phyloP scores from a whole-genome alignment of 305 asterid genomes.

The Solanum hybrid region DNA sequence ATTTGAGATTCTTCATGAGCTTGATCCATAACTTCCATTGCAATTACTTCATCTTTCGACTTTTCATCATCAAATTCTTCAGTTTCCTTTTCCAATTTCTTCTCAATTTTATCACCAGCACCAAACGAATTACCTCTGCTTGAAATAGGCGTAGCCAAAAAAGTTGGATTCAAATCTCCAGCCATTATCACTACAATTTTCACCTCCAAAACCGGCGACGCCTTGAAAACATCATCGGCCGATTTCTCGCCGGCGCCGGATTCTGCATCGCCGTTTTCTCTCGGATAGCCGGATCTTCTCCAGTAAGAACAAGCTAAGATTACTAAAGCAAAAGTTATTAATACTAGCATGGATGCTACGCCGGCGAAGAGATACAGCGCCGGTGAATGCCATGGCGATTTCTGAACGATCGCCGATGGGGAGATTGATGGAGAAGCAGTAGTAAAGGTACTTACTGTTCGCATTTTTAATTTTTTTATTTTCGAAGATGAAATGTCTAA shows the following conservation, averaged over 20 bases:
- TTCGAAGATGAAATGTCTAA: not conserved
- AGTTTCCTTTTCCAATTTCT: constrained; percentile 3
- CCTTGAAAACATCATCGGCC: constrained; percentile 12
- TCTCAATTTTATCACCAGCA: constrained; percentile 6
- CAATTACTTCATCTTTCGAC: not conserved
- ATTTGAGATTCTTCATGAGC: constrained; percentile 1
- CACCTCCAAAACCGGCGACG: constrained; percentile 32
- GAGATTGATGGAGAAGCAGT: constrained; percentile 15
- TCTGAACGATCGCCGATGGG: constrained; percentile 28
- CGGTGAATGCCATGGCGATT: constrained; percentile 59
- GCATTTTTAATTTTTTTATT: constrained; percentile 13
- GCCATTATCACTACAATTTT: constrained; percentile 55
- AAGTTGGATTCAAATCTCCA: constrained; percentile 47
- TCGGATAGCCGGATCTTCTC: constrained; percentile 24
- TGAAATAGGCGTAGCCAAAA: constrained; percentile 38
- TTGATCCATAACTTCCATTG: not conserved
- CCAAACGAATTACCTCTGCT: constrained; percentile 2
- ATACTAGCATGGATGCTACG: constrained; percentile 51
- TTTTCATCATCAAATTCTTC: not conserved
- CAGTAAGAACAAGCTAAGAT: constrained; percentile 64
- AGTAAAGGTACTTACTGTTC: constrained; percentile 25
- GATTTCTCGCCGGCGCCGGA: constrained; percentile 24
- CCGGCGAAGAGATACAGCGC: constrained; percentile 62
- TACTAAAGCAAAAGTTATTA: constrained; percentile 54
- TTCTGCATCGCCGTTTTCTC: constrained; percentile 9